Evolutionary conservation across 208 protist genomes (phyloP), one percentile per base, ranked within the genome.

Genomic region (Crithidia acanthocephali): DNA sequence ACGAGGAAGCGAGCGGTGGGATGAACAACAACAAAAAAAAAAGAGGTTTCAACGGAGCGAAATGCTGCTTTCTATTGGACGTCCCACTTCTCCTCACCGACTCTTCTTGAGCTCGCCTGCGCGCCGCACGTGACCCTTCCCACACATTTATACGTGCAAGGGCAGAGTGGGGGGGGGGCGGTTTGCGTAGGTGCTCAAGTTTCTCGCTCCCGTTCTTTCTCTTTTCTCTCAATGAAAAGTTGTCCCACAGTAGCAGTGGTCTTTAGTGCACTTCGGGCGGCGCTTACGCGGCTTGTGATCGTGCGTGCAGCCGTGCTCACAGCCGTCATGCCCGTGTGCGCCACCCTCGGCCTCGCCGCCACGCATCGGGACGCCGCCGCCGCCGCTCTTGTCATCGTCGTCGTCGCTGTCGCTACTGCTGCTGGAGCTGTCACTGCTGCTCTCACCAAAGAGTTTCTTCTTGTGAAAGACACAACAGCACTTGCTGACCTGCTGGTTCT

Each of bases 381-480:
- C 22, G 5, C 27, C 56, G 15, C 32, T 57, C 9, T 22, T 59
- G 22, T 57, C 45, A 30, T 40, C 37, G 42, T 69, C 74, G 51
- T 13, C 35, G 71, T 70, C 50, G 27, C 55, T 33, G 53, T 62
- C 62, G 65, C 53, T 71, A 58, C 61, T 76, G 48, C 76, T 89
- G 28, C 65, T 77, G 50, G 74, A 84, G n/a, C 78, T 76, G 30
- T 87, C 80, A 57, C 84, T 91, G 67, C 86, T 90, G 66, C 87
- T 95, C 69, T 95, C 88, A 7, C 92, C 90, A 68, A 97, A 97
- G 18, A 94, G 62, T 60, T 88, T 88, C 70, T 92, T 97, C 72
- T 92, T 94, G 70, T 97, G 90, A 60, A 97, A 97, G 2, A 94
- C 68, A 53, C 90, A 95, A 73, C 92, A 97, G 72, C 88, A 86